Evolutionary conservation across 129 eudicot genomes (phyloP), one percentile per base, ranked within the genome.

Genomic region (Lactuca saligna): DNA sequence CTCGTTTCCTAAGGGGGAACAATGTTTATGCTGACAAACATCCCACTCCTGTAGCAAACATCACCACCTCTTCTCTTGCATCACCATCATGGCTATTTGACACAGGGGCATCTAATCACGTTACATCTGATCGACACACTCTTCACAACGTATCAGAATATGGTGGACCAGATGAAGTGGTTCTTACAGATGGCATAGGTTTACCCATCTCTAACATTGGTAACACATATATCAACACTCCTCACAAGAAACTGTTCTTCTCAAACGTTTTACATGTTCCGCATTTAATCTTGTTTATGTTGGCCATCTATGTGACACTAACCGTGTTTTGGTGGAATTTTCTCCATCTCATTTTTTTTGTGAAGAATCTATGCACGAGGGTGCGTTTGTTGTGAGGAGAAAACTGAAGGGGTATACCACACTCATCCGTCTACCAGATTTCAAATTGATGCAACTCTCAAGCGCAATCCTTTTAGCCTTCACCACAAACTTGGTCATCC

Each of bases 131-230:
- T 17, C 13, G 4, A 37, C n/a, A 1, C 8, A 10, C 12, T 7
- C 41, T 63, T 6, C 16, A 35, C 12, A 10, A n/a, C n/a, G 5
- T 31, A 54, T 25, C 29, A 25, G 29, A 25, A 25, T 25, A 25
- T 25, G 29, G 29, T 25, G 29, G 29, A 25, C 29, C 29, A 25
- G 29, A 63, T 38, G 68, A 63, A 37, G 25, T 63, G 8, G 6
- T 63, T 5, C 17, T 63, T 12, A 54, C 54, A n/a, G 68, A 8
- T 37, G 53, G 68, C 8, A 31, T 16, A 63, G 68, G 68, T 63
- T 63, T 63, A 39, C 16, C 15, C 17, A 39, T 63, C 3, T 63
- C 68, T 29, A 41, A 35, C 17, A 33, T 33, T 38, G 68, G 50
- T 44, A 44, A 17, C 49, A 8, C 51, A 55, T 55, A 20, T 55